Percentiles rank a stretch among this genome's conserved stretches.
phyloP scores from a whole-genome alignment of 441 rosid species.

The Croton laevigatus region DNA sequence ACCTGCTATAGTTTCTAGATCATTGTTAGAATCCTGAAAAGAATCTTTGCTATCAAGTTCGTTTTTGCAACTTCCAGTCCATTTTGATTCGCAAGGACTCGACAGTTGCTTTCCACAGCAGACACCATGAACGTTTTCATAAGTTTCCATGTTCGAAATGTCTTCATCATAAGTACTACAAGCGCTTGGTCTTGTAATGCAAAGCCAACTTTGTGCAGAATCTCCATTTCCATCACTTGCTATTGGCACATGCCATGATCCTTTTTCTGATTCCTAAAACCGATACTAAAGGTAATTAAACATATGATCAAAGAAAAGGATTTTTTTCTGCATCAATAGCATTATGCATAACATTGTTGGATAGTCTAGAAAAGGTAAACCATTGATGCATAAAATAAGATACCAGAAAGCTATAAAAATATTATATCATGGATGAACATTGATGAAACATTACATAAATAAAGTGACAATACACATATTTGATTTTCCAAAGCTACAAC shows the following conservation, averaged over 20 bases:
- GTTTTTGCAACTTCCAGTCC: neutral
- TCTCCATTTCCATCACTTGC: slow-evolving; percentile 29
- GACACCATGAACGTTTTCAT: neutral
- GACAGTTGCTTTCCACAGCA: neutral
- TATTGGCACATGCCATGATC: slow-evolving; percentile 82
- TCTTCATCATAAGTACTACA: slow-evolving; percentile 20
- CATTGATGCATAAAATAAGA: neutral
- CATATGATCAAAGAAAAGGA: neutral
- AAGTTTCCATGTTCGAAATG: slow-evolving; percentile 4
- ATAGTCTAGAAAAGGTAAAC: neutral
- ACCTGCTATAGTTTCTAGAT: slow-evolving; percentile 2
- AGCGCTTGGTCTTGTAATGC: slow-evolving; percentile 44
- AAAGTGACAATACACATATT: neutral
- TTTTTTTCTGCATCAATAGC: neutral
- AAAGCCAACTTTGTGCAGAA: slow-evolving; percentile 53
- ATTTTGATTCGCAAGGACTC: neutral
- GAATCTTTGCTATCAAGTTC: slow-evolving; percentile 10
- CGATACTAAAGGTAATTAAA: neutral
- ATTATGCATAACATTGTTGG: neutral
- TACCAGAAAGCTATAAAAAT: neutral
- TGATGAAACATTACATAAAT: neutral
- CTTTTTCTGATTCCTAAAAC: slow-evolving; percentile 77
- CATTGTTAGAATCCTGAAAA: slow-evolving; percentile 11
- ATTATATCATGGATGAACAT: neutral
- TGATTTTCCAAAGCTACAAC: neutral